Base-by-base conservation (phyloP, 352 stramenopile genomes). In the Phytopythium litorale region DNA sequence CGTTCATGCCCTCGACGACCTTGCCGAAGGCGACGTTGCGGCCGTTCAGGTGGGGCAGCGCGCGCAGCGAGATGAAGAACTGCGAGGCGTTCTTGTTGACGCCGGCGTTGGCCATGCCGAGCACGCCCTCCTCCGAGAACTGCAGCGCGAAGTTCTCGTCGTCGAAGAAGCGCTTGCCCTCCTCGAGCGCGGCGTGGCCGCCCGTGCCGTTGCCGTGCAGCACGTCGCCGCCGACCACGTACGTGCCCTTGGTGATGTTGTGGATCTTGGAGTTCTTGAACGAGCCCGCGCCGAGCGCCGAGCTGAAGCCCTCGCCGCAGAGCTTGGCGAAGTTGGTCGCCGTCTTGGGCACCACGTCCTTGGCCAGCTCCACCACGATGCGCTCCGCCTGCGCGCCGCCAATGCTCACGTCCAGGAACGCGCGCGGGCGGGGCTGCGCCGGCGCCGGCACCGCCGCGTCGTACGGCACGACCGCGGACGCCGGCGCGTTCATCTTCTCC, bases 81-180 rank as follows among this genome's bases (percentile, higher is more conserved):
- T 99, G 98, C 67, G 88, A 98, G 7, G 97, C 97, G 79, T 99
- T 99, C 50, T 98, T 99, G 79, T 98, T 96, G 55, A 88, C 78
- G 35, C 97, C 97, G 37, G 87, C 86, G 76, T 99, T 99, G 38
- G 98, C 98, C 98, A 99, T 99, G 65, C 86, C 86, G 55, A 95
- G 63, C 42, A 95, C 86, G 51, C 86, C 86, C 60, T 88, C 71
- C 64, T 95, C 84, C 42, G 84, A 84, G 63, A 92, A 95, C 72
- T 91, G 86, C 53, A 95, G 75, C 56, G 82, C 84, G 62, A 89
- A 95, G 69, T 95, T 95, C 72, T 95, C 86, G 64, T 95, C 86
- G 51, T 90, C 74, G 66, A 95, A 95, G 71, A 79, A 91, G 35
- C 81, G 80, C 65, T 87, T 65, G 66, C 81, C 81, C 15, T 80